phyloP scores from a whole-genome alignment of 805 yeast species.

The Osmozyma mogii region DNA sequence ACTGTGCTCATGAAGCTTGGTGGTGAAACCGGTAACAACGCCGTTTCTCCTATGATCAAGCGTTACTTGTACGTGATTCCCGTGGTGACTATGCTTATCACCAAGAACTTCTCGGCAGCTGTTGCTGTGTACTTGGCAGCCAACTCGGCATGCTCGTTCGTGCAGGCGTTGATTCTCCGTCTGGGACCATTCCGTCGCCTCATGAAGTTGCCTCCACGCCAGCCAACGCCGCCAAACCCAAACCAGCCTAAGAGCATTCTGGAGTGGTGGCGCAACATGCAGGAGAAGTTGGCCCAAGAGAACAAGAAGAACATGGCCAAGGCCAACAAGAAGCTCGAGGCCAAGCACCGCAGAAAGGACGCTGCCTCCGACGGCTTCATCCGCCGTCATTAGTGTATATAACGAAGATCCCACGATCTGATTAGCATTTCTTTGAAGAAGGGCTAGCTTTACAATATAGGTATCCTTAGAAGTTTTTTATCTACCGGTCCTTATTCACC shows the following conservation, averaged over 20 bases:
- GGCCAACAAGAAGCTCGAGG: slow-evolving; percentile 30
- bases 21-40: slow-evolving; percentile 83
- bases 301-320: slow-evolving; percentile 27
- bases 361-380: slow-evolving; percentile 25
- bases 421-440: too few relatives aligned
- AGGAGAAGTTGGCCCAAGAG: slow-evolving; percentile 22
- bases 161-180: slow-evolving; percentile 65
- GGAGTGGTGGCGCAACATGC: slow-evolving; percentile 31
- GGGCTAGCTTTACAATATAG: too few relatives aligned
- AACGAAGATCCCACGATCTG: too few relatives aligned
- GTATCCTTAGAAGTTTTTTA: too few relatives aligned
- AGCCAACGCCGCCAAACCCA: neutral
- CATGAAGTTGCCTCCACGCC: slow-evolving; percentile 46
- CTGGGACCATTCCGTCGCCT: slow-evolving; percentile 47
- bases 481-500: too few relatives aligned
- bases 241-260: neutral
- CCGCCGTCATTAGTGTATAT: slow-evolving; percentile 32
- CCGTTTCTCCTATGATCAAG: slow-evolving; percentile 51
- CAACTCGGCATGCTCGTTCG: slow-evolving; percentile 65
- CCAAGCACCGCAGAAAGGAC: slow-evolving; percentile 26
- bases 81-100: slow-evolving; percentile 75
- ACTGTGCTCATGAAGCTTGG: slow-evolving; percentile 73
- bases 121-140: slow-evolving; percentile 80
- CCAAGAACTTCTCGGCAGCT: slow-evolving; percentile 79
- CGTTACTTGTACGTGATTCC: slow-evolving; percentile 70